These are phyloP conservation scores for Phyllosticta citriasiana DNA, from an alignment of 2,329 filamentous ascomycete species.

Conservation along the genomic window DNA sequence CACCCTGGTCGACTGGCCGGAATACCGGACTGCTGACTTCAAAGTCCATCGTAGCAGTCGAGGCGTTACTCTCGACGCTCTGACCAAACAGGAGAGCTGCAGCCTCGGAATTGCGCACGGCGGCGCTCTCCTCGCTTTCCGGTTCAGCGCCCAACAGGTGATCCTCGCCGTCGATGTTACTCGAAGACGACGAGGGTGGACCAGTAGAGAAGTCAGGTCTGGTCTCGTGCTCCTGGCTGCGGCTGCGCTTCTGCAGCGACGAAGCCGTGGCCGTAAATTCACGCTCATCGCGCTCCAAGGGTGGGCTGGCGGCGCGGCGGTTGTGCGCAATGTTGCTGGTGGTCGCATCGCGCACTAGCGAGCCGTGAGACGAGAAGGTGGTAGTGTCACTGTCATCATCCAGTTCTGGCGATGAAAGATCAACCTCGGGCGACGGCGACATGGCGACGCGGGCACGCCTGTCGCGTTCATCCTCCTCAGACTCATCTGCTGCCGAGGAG, in stretches of 20 bases:
- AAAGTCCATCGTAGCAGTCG: conserved; percentile 12
- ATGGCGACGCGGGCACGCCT: conserved; percentile 52
- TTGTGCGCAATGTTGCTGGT: conserved; percentile 43
- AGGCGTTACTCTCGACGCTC: conserved; percentile 13
- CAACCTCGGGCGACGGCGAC: conserved; percentile 87
- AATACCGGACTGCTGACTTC: conserved; percentile 36
- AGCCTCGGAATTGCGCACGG: conserved; percentile 41
- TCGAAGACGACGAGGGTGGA: conserved; percentile 21
- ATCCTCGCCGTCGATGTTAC: conserved; percentile 26
- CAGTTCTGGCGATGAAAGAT: conserved; percentile 77
- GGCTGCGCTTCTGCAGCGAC: conserved; percentile 56
- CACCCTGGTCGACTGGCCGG: conserved; percentile 28
- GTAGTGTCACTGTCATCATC: conserved; percentile 56
- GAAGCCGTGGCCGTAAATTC: conserved; percentile 96
- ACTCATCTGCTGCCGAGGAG: conserved; percentile 58
- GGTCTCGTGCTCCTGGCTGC: conserved; percentile 28
- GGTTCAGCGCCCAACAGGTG: conserved; percentile 27
- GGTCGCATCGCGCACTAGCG: conserved; percentile 15
- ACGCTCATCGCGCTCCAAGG: conserved; percentile 85
- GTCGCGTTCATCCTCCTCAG: conserved; percentile 51
- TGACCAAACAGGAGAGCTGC: conserved; percentile 41
- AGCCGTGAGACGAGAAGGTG: conserved; percentile 47
- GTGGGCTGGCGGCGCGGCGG: conserved; percentile 70
- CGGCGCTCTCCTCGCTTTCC: conserved; percentile 38
- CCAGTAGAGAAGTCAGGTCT: conserved; percentile 28